phyloP scores from a whole-genome alignment of 495 filamentous ascomycete genomes.

The Talaromyces thailandensis region DNA sequence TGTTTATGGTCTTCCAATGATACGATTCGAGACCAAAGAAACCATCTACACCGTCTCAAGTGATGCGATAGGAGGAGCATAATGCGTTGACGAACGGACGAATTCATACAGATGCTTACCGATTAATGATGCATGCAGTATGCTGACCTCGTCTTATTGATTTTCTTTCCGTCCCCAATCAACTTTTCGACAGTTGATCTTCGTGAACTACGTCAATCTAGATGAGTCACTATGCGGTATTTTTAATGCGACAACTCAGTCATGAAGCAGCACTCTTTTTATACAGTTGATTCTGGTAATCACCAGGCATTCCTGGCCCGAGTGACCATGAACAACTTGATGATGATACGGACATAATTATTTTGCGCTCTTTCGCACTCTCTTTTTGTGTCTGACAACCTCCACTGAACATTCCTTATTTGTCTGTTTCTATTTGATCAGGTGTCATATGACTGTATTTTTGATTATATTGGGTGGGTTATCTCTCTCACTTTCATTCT shows the following conservation, averaged over 20 bases:
- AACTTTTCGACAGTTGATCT: neutral
- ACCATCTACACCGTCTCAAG: neutral
- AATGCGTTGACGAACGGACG: neutral
- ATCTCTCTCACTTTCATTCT: neutral
- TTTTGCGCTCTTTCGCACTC: neutral
- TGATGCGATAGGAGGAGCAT: neutral
- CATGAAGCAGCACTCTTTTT: neutral
- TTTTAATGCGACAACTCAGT: neutral
- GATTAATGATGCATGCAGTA: slow-evolving; percentile 1
- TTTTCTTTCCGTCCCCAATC: neutral
- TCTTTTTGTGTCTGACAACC: neutral
- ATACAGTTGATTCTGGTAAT: slow-evolving; percentile 6
- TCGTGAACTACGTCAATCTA: neutral
- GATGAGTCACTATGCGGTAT: neutral
- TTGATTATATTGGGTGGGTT: slow-evolving; percentile 2
- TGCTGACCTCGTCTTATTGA: neutral
- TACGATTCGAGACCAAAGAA: neutral
- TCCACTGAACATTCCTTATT: neutral
- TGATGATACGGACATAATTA: slow-evolving; percentile 9
- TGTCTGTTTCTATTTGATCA: neutral
- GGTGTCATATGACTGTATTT: slow-evolving; percentile 1
- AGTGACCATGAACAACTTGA: neutral
- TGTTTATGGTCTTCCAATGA: neutral
- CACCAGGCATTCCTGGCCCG: neutral
- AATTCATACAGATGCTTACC: neutral